Evolutionary conservation across 495 filamentous ascomycete species (phyloP).

Genomic region (Hypoxylon subgilvum): DNA sequence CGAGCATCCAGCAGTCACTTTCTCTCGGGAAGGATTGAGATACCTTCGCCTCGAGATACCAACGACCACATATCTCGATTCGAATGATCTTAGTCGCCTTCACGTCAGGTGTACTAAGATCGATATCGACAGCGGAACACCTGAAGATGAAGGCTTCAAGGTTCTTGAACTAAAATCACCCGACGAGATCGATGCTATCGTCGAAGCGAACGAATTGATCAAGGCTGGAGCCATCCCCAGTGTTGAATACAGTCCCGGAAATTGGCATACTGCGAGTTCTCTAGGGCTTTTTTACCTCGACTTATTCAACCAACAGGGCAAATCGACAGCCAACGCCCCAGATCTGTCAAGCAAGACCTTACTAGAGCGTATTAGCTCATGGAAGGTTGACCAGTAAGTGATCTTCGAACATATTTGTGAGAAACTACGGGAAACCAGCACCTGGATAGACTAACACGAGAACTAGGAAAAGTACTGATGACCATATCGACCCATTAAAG

Average conservation of each 20-base stretch:
- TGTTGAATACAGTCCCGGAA: background rate
- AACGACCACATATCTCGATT: conserved; percentile 2
- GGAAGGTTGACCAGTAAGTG: conserved; percentile 3
- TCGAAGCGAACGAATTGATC: background rate
- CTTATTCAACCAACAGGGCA: conserved; percentile 1
- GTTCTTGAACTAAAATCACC: background rate
- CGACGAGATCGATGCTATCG: conserved; percentile 3
- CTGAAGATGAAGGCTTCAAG: background rate
- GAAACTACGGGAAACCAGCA: background rate
- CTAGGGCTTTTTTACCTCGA: background rate
- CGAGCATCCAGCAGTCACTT: too few species aligned
- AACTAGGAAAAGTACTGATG: background rate
- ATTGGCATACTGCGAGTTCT: background rate
- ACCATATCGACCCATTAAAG: background rate
- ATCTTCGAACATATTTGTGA: background rate
- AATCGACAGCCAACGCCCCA: conserved; percentile 2
- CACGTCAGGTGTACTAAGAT: background rate
- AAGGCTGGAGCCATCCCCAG: background rate
- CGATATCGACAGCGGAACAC: conserved; percentile 2
- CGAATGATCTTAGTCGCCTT: background rate
- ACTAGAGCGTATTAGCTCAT: conserved; percentile 1
- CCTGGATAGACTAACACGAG: background rate
- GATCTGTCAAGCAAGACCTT: background rate
- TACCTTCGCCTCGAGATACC: background rate
- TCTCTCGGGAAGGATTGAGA: too few species aligned